phyloP scores from a whole-genome alignment of 176 grass and related monocot genomes.

The Oryza nivara region DNA sequence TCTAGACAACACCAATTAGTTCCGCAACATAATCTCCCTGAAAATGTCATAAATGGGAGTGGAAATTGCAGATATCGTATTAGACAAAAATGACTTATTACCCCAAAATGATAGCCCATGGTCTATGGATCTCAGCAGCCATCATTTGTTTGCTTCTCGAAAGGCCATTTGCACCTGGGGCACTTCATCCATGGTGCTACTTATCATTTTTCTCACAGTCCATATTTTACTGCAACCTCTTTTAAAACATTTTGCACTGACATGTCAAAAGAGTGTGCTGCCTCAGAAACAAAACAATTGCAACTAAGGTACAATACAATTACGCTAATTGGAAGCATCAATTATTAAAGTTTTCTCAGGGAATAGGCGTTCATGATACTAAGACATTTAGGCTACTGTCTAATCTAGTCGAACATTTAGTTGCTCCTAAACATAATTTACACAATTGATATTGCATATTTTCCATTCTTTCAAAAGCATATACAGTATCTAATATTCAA shows the following conservation, averaged over 20 bases:
- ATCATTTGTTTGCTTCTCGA: not conserved
- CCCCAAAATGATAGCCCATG: not conserved
- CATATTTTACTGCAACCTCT: not conserved
- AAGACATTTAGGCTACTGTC: not conserved
- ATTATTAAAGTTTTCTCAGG: not conserved
- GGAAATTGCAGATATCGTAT: not conserved
- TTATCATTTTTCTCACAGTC: not conserved
- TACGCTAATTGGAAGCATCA: not conserved
- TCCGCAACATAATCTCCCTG: not conserved
- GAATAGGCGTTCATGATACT: not conserved
- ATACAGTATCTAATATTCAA: constrained; percentile 9
- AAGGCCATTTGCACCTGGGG: not conserved
- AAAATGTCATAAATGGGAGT: constrained; percentile 15
- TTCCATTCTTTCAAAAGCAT: not conserved
- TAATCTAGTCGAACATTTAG: not conserved
- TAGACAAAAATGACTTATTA: not conserved
- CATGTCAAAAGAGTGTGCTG: not conserved
- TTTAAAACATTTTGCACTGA: not conserved
- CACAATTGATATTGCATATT: not conserved
- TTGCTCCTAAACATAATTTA: not conserved
- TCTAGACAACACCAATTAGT: not conserved
- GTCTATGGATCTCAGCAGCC: not conserved
- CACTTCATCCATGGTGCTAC: not conserved
- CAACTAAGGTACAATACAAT: not conserved
- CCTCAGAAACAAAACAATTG: not conserved